Percentiles rank a stretch among this genome's conserved stretches.
These are phyloP conservation scores for Linum usitatissimum DNA, from an alignment of 345 rosid genomes.

Conservation along the genomic window DNA sequence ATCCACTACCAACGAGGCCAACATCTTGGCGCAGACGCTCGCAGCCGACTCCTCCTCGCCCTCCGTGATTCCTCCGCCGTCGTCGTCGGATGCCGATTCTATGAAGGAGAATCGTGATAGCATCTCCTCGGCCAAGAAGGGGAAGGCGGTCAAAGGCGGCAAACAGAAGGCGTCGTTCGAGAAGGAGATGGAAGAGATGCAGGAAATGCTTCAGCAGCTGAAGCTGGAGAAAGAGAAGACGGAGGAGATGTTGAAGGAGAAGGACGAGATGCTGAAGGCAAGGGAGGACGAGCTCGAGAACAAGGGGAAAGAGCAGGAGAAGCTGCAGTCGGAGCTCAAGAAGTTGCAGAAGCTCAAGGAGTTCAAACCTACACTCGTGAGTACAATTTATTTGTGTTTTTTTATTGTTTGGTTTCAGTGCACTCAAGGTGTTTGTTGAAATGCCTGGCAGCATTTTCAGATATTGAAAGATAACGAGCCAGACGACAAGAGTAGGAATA, in stretches of 20 bases:
- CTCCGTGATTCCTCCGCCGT: too few relatives aligned
- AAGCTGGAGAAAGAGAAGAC: conserved; percentile 74
- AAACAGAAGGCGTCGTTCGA: conserved; percentile 39
- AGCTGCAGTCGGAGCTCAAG: conserved; percentile 59
- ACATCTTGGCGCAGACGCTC: conserved; percentile 34
- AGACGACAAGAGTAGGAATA: conserved; percentile 23
- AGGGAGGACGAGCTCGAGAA: conserved; percentile 75
- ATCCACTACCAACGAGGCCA: conserved; percentile 34
- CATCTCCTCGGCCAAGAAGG: conserved; percentile 36
- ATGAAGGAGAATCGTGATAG: conserved; percentile 36
- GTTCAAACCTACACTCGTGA: conserved; percentile 67
- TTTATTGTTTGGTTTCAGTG: neutral
- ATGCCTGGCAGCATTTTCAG: conserved; percentile 1
- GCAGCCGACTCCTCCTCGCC: conserved; percentile 13
- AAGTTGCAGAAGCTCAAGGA: conserved; percentile 80
- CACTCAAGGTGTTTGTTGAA: neutral
- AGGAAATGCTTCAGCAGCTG: conserved; percentile 54
- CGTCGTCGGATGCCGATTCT: conserved; percentile 14
- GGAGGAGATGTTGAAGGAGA: conserved; percentile 64
- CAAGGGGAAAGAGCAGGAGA: conserved; percentile 54
- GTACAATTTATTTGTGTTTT: conserved; percentile 4
- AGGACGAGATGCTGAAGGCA: conserved; percentile 58
- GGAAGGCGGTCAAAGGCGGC: conserved; percentile 18
- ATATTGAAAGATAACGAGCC: conserved; percentile 39
- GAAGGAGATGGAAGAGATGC: conserved; percentile 61